These are phyloP conservation scores for Anastatica hierochuntica DNA, from an alignment of 345 rosid genomes.

Conservation along the genomic window DNA sequence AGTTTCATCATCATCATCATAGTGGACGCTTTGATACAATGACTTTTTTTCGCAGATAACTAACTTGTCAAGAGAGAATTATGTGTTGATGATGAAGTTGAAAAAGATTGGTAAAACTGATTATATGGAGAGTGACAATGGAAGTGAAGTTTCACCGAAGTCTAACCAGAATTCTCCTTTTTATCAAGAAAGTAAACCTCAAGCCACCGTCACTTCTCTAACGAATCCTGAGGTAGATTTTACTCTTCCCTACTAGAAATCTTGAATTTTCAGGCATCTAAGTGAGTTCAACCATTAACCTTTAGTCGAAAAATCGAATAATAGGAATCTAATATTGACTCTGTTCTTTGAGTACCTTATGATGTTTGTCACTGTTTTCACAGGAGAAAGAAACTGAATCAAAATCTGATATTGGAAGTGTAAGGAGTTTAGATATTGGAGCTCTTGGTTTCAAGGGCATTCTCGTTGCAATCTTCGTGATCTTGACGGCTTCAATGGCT, in stretches of 20 bases:
- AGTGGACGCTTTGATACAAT: slow-evolving; percentile 3
- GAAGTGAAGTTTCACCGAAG: slow-evolving; percentile 8
- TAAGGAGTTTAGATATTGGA: slow-evolving; percentile 54
- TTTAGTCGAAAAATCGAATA: background rate
- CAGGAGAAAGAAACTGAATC: slow-evolving; percentile 23
- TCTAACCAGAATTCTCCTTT: background rate
- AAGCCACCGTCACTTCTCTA: slow-evolving; percentile 15
- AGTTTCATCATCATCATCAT: background rate
- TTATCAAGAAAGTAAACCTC: slow-evolving; percentile 19
- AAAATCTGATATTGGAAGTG: slow-evolving; percentile 20
- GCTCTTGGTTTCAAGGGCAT: slow-evolving; percentile 40
- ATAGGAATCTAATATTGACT: background rate
- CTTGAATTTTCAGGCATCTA: background rate
- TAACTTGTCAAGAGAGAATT: slow-evolving; percentile 51
- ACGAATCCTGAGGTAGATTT: slow-evolving; percentile 16
- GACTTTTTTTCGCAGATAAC: slow-evolving; percentile 38
- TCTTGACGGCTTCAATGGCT: slow-evolving; percentile 23
- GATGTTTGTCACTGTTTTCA: slow-evolving; percentile 13
- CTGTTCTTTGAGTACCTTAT: background rate
- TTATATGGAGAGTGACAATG: slow-evolving; percentile 16
- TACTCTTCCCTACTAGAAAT: no score
- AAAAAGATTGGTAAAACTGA: slow-evolving; percentile 34
- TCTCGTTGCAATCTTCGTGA: slow-evolving; percentile 27
- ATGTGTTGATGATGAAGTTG: slow-evolving; percentile 44
- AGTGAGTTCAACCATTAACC: no score